phyloP scores from a whole-genome alignment of 2,329 filamentous ascomycete species.

The Xenosphaeropsis pyriputrescens region DNA sequence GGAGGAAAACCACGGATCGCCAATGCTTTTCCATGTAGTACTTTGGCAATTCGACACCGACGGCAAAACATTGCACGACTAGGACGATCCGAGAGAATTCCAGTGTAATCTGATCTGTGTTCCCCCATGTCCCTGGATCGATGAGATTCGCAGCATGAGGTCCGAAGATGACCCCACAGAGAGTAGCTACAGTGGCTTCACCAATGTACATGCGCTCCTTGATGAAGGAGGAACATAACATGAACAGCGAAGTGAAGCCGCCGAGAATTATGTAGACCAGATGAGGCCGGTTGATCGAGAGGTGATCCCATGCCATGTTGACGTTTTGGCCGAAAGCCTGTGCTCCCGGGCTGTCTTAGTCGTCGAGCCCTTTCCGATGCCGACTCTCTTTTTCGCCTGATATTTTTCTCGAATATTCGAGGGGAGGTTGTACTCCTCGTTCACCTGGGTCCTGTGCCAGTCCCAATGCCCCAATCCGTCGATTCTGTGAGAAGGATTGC shows the following conservation, averaged over 20 bases:
- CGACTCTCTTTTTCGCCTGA: not conserved
- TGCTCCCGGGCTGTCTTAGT: not conserved
- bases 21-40: conserved; percentile 98
- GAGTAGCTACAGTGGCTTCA: conserved; percentile 85
- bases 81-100: conserved; percentile 83
- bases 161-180: conserved; percentile 80
- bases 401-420: not conserved
- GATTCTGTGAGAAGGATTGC: conserved; percentile 15
- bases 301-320: conserved; percentile 63
- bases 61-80: conserved; percentile 84
- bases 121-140: conserved; percentile 63
- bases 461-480: conserved; percentile 17
- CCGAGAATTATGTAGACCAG: conserved; percentile 97
- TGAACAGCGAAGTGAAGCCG: conserved; percentile 94
- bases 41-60: conserved; percentile 80
- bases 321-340: not conserved
- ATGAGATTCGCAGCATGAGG: conserved; percentile 74
- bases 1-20: conserved; percentile 76
- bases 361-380: not conserved
- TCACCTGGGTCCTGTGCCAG: conserved; percentile 5
- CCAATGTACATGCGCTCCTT: conserved; percentile 98
- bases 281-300: conserved; percentile 85
- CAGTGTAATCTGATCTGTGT: conserved; percentile 71
- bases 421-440: not conserved
- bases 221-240: conserved; percentile 95